Conservation (phyloP, 306 rosid genomes). For the Malus orientalis region DNA sequence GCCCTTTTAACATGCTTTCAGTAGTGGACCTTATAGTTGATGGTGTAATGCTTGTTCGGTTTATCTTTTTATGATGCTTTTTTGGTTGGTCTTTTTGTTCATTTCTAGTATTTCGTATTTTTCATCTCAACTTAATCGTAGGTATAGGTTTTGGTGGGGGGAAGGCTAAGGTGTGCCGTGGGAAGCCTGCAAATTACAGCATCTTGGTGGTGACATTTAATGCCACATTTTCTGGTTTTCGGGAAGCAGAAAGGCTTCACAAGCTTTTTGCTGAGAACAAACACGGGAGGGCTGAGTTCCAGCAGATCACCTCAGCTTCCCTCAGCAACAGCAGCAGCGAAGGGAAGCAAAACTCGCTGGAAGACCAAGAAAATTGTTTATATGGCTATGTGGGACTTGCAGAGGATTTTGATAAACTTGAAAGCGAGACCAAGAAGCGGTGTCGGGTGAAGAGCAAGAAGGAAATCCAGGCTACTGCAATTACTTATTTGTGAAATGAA, state of each 20-base stretch:
- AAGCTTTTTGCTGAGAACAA: conserved; percentile 15
- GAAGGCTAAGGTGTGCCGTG: conserved; percentile 24
- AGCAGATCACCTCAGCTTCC: neutral
- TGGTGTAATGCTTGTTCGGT: neutral
- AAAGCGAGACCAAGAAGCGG: conserved; percentile 20
- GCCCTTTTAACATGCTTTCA: neutral
- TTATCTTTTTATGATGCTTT: neutral
- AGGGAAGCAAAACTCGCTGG: neutral
- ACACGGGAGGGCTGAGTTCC: conserved; percentile 23
- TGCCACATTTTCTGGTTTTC: conserved; percentile 30
- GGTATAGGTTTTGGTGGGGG: conserved; percentile 27
- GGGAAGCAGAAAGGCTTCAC: conserved; percentile 33
- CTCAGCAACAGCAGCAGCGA: conserved; percentile 4
- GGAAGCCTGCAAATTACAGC: conserved; percentile 26
- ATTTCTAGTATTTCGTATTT: neutral
- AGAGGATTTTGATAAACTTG: conserved; percentile 30
- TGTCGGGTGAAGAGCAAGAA: conserved; percentile 32
- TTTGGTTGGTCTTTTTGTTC: neutral
- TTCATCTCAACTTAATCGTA: conserved; percentile 9
- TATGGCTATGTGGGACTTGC: conserved; percentile 36
- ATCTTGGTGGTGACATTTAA: conserved; percentile 19
- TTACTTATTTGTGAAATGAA: neutral
- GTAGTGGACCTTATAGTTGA: neutral
- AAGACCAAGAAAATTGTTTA: neutral
- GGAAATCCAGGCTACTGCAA: conserved; percentile 26